Percentiles rank a stretch among this genome's conserved stretches.
Evolutionary conservation across 768 basidiomycete genomes (phyloP).

Genomic region (Tephrocybe sp.): DNA sequence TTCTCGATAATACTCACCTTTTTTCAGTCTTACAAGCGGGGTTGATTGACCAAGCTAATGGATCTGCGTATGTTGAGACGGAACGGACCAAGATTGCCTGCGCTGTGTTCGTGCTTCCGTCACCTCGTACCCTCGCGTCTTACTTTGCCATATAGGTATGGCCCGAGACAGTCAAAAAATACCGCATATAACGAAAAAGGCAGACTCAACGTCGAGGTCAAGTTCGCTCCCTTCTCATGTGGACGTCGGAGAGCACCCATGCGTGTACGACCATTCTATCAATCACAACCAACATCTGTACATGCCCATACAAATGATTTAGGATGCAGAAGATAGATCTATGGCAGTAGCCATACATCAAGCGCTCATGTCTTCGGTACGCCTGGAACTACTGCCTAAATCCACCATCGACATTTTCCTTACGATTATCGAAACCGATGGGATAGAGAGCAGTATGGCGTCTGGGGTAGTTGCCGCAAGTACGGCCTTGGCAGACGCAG

Average conservation of each 20-base stretch:
- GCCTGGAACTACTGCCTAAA: constrained; percentile 91
- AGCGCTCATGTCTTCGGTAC: constrained; percentile 78
- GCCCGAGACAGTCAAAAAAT: constrained; percentile 83
- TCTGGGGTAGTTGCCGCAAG: constrained; percentile 86
- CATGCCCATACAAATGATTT: constrained; percentile 21
- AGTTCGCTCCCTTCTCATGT: constrained; percentile 94
- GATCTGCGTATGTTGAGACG: constrained; percentile 95
- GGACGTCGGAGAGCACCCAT: constrained; percentile 76
- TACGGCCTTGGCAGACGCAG: constrained; percentile 89
- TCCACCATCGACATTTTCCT: constrained; percentile 91
- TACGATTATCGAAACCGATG: constrained; percentile 89
- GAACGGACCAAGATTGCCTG: constrained; percentile 92
- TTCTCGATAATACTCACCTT: constrained; percentile 11
- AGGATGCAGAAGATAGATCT: constrained; percentile 95
- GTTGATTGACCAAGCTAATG: constrained; percentile 90
- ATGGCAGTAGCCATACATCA: constrained; percentile 84
- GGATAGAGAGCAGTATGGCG: constrained; percentile 85
- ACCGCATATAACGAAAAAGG: constrained; percentile 85
- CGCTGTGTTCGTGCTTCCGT: constrained; percentile 71
- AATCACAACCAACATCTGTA: constrained; percentile 6
- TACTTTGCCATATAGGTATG: constrained; percentile 53
- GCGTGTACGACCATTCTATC: constrained; percentile 54
- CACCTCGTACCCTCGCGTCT: neutral
- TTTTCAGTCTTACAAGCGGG: constrained; percentile 82
- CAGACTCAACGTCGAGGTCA: constrained; percentile 90